These are phyloP conservation scores for Geranomyces michiganensis DNA, from an alignment of 192 early-diverging fungal species.

Conservation along the genomic window DNA sequence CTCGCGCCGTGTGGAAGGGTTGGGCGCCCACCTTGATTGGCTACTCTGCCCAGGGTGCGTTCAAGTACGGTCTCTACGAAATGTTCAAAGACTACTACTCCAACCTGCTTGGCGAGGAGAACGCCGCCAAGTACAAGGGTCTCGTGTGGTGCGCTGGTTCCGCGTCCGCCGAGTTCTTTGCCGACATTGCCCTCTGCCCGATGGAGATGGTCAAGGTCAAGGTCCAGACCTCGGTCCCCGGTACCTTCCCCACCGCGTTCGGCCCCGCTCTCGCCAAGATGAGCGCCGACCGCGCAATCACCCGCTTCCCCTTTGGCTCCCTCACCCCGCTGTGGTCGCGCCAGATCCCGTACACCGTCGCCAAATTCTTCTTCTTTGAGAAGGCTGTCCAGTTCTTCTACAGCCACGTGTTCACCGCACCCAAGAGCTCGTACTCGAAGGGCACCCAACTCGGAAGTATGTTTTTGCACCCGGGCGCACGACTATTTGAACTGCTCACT, in stretches of 20 bases:
- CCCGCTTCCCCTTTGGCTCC: slow-evolving; percentile 54
- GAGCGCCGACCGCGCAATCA: slow-evolving; percentile 52
- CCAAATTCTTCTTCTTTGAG: slow-evolving; percentile 86
- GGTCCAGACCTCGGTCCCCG: slow-evolving; percentile 77
- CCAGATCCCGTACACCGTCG: slow-evolving; percentile 86
- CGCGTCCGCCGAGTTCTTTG: slow-evolving; percentile 79
- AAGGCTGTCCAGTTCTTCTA: slow-evolving; percentile 45
- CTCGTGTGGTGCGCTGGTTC: slow-evolving; percentile 71
- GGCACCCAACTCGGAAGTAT: slow-evolving; percentile 63
- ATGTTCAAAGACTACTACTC: slow-evolving; percentile 81
- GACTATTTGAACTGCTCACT: too few relatives aligned
- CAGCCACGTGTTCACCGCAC: slow-evolving; percentile 45
- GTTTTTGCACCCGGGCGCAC: too few relatives aligned
- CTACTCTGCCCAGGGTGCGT: slow-evolving; percentile 81
- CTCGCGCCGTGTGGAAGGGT: slow-evolving; percentile 75
- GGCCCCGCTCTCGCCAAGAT: slow-evolving; percentile 57
- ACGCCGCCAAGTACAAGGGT: slow-evolving; percentile 74
- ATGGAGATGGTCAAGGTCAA: slow-evolving; percentile 86
- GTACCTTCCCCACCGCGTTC: slow-evolving; percentile 71
- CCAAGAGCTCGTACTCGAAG: slow-evolving; percentile 74
- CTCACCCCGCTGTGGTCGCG: slow-evolving; percentile 77
- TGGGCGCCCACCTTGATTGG: slow-evolving; percentile 75
- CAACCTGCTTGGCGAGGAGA: slow-evolving; percentile 55
- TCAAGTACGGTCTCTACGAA: slow-evolving; percentile 93
- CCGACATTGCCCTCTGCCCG: slow-evolving; percentile 82